Base-by-base conservation (phyloP, 306 rosid species). In the Senna tora region DNA sequence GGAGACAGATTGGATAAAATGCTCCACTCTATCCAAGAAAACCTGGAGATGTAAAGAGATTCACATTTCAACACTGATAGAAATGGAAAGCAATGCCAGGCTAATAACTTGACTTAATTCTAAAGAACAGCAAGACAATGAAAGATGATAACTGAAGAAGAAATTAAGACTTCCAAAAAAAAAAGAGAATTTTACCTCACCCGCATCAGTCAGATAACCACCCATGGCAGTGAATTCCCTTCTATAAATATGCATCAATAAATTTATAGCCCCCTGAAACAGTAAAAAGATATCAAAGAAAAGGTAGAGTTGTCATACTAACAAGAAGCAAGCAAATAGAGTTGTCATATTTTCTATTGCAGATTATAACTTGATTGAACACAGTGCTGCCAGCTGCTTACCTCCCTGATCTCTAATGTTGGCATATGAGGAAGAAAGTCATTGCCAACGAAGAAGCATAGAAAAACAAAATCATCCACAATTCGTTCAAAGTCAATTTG, bases 401-500 rank as follows among this genome's bases (percentile, higher is more conserved):
- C 97, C 97, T 92, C 97, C 67, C 97, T 85, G 72, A 92, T 92
- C 89, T 92, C 97, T 78, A 92, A 81, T 56, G 97, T 92, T 17
- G 97, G 97, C 97, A 92, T 92, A 75, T 89, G 97, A 30, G 97
- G 97, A 81, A 92, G 97, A 84, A 92, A 92, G 85, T 92, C 97
- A 71, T 92, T 92, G 71, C 97, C 96, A 60, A 92, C 93, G 43
- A 92, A 92, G 80, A 92, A 92, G 71, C 97, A 92, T 60, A 92
- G 72, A 73, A 92, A 89, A 43, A 89, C 93, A 83, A 92, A 92
- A 82, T 92, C 97, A 86, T 89, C 97, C 79, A 89, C 79, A 57
- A 92, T 38, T 38, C 90, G 83, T 66, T 92, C 97, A 63, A 89
- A 92, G 71, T 87, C 84, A 71, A 87, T 76, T 81, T 77, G 90